These are phyloP conservation scores for Melocanna baccifera DNA, from an alignment of 176 grass and related monocot species.

Conservation along the genomic window DNA sequence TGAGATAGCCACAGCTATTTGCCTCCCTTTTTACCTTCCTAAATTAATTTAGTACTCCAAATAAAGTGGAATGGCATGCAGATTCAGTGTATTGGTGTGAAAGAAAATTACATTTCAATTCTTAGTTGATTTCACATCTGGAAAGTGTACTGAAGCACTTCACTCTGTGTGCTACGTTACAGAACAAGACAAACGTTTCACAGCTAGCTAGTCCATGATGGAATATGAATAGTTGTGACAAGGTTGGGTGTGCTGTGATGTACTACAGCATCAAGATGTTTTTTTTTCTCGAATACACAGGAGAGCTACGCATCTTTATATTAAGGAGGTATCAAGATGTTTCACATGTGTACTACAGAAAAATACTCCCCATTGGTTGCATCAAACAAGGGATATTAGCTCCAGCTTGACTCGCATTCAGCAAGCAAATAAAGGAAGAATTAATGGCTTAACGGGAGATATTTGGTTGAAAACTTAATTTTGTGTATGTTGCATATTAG, in stretches of 20 bases:
- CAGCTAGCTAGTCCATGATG: neutral
- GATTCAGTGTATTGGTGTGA: neutral
- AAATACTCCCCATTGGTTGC: neutral
- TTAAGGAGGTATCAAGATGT: too few relatives aligned
- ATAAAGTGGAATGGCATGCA: neutral
- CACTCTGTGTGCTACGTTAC: neutral
- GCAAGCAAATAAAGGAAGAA: neutral
- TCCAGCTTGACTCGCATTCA: neutral
- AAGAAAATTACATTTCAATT: neutral
- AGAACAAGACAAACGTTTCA: constrained; percentile 12
- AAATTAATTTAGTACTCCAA: neutral
- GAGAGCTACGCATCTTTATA: too few relatives aligned
- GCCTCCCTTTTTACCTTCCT: neutral
- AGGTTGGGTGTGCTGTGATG: neutral
- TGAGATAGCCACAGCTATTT: constrained; percentile 5
- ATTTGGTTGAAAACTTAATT: neutral
- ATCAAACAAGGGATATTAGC: neutral
- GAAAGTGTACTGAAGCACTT: neutral
- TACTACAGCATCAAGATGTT: neutral
- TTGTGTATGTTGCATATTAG: too few relatives aligned
- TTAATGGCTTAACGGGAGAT: neutral
- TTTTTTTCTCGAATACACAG: too few relatives aligned
- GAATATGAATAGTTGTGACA: neutral
- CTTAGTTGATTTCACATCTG: neutral
- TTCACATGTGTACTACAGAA: neutral